Evolutionary conservation across 345 rosid species (phyloP).

Genomic region (Eucalyptus cloeziana): DNA sequence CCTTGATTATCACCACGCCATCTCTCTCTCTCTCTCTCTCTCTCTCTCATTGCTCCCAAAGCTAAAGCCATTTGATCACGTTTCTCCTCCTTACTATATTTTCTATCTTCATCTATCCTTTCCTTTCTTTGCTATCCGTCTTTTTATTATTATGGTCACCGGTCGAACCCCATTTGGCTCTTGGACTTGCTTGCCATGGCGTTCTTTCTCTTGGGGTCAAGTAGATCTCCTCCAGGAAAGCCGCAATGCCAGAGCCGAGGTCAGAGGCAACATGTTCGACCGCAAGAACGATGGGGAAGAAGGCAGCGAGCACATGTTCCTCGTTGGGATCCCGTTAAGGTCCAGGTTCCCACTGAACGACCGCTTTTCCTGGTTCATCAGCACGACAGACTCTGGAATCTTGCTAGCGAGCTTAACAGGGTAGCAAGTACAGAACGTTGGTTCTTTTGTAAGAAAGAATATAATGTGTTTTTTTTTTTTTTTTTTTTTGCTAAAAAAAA

Average conservation of each 20-base stretch:
- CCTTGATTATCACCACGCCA: constrained; percentile 5
- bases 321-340: constrained; percentile 39
- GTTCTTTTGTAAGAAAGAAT: not conserved
- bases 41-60: not conserved
- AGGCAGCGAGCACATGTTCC: constrained; percentile 40
- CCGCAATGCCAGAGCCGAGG: constrained; percentile 51
- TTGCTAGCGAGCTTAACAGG: constrained; percentile 28
- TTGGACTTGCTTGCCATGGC: not conserved
- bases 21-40: not conserved
- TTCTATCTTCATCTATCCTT: not conserved
- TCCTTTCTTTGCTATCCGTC: not conserved
- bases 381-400: constrained; percentile 34
- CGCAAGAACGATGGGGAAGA: constrained; percentile 24
- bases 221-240: not conserved
- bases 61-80: not conserved
- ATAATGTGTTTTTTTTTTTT: no score
- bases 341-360: constrained; percentile 53
- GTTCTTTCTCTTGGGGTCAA: not conserved
- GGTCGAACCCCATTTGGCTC: not conserved
- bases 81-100: not conserved
- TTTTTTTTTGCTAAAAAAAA: not conserved
- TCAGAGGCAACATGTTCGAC: constrained; percentile 26
- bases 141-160: not conserved
- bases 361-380: constrained; percentile 18
- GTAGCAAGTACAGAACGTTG: not conserved